phyloP scores from a whole-genome alignment of 2,329 filamentous ascomycete species.

The Cyclaneusma minus region DNA sequence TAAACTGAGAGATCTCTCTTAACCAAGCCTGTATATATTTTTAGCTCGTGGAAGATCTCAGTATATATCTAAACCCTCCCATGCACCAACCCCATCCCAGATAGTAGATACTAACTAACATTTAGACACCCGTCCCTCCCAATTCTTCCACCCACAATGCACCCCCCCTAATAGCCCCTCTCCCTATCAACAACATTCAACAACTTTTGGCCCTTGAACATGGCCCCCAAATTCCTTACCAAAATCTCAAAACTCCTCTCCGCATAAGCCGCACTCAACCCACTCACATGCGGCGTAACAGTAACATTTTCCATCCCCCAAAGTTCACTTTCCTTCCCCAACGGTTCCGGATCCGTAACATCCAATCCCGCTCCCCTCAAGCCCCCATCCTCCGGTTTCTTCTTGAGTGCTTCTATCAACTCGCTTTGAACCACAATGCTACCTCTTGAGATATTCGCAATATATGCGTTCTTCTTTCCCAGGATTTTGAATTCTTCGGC shows the following conservation, averaged over 20 bases:
- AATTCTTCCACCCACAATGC: no score
- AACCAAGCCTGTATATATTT: no score
- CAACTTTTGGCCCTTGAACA: slow-evolving; percentile 34
- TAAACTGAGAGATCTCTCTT: no score
- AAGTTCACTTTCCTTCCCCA: slow-evolving; percentile 41
- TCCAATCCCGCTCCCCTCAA: slow-evolving; percentile 49
- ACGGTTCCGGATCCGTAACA: slow-evolving; percentile 52
- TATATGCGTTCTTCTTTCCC: slow-evolving; percentile 29
- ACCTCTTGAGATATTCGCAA: slow-evolving; percentile 51
- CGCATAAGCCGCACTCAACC: slow-evolving; percentile 34
- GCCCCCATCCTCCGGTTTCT: slow-evolving; percentile 21
- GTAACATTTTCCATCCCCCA: slow-evolving; percentile 47
- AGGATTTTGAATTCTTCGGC: slow-evolving; percentile 24
- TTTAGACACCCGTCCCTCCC: no score
- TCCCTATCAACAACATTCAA: slow-evolving; percentile 45
- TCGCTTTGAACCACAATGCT: slow-evolving; percentile 44
- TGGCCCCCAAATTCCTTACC: slow-evolving; percentile 35
- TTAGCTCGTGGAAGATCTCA: no score
- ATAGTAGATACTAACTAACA: no score
- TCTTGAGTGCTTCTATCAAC: slow-evolving; percentile 34
- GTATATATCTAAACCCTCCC: no score
- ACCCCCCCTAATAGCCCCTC: slow-evolving; percentile 38
- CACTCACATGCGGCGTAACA: slow-evolving; percentile 51
- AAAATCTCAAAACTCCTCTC: slow-evolving; percentile 42
- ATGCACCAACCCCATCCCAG: no score